Percentiles rank a stretch among this genome's conserved stretches.
These are phyloP conservation scores for Antitrichia curtipendula DNA, from an alignment of 225 moss, liverwort and hornwort species.

Conservation along the genomic window DNA sequence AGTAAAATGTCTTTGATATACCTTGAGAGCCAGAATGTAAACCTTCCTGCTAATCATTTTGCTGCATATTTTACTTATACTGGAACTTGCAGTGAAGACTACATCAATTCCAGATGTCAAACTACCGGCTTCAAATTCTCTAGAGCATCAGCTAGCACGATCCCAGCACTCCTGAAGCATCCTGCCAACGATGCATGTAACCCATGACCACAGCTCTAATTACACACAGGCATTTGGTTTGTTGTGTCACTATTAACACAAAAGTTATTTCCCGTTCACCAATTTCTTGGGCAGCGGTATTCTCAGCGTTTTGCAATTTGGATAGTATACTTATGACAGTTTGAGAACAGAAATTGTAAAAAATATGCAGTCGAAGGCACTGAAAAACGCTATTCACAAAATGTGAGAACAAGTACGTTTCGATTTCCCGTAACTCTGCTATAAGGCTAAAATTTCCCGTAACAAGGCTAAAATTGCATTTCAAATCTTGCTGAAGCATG, in stretches of 20 bases:
- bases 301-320: not conserved
- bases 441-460: not conserved
- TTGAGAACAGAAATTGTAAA: not conserved
- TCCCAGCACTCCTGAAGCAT: not conserved
- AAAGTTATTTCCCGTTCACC: not conserved
- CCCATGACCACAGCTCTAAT: not conserved
- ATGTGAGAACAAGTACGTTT: not conserved
- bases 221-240: not conserved
- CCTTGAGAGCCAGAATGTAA: not conserved
- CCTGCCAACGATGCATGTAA: not conserved
- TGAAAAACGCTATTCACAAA: not conserved
- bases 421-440: not conserved
- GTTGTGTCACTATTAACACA: not conserved
- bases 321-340: not conserved
- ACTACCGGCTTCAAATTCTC: not conserved
- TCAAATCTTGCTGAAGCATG: not conserved
- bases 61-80: not conserved
- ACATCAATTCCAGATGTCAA: not conserved
- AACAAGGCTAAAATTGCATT: not conserved
- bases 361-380: not conserved
- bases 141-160: not conserved
- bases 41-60: not conserved
- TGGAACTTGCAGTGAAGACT: not conserved
- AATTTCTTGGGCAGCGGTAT: not conserved
- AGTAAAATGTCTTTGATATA: not conserved